These are phyloP conservation scores for Neurospora sp. DNA, from an alignment of 495 filamentous ascomycete species.

Conservation along the genomic window DNA sequence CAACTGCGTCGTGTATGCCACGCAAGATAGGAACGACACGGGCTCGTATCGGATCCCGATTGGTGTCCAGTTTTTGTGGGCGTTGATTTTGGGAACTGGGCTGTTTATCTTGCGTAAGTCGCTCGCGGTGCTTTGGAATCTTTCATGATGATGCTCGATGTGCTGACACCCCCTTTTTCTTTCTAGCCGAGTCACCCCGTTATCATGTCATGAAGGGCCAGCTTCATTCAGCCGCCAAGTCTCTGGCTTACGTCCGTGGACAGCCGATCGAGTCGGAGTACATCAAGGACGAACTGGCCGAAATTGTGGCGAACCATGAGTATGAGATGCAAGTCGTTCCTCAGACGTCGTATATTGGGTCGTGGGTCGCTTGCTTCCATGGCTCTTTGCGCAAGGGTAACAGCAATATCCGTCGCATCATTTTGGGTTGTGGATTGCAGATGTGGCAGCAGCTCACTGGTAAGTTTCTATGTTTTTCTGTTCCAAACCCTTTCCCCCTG, in stretches of 20 bases:
- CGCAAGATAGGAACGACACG: slow-evolving; percentile 49
- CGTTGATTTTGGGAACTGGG: slow-evolving; percentile 51
- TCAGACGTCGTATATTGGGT: slow-evolving; percentile 49
- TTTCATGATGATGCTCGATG: neutral
- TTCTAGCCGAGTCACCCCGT: slow-evolving; percentile 63
- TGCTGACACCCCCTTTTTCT: neutral
- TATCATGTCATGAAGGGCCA: slow-evolving; percentile 67
- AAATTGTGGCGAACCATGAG: slow-evolving; percentile 75
- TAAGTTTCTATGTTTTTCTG: neutral
- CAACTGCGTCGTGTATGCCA: slow-evolving; percentile 61
- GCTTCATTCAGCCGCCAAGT: slow-evolving; percentile 48
- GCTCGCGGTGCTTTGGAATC: neutral
- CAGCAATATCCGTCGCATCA: slow-evolving; percentile 56
- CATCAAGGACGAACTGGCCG: slow-evolving; percentile 59
- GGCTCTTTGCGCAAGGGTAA: slow-evolving; percentile 43
- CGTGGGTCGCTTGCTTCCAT: slow-evolving; percentile 55
- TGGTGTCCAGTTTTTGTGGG: slow-evolving; percentile 59
- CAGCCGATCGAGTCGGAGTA: slow-evolving; percentile 53
- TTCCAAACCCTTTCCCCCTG: neutral
- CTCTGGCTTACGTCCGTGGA: slow-evolving; percentile 55
- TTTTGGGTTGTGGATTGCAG: slow-evolving; percentile 60
- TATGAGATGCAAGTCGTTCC: slow-evolving; percentile 60
- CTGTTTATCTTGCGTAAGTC: slow-evolving; percentile 44
- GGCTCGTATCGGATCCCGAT: slow-evolving; percentile 67
- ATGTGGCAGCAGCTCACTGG: slow-evolving; percentile 56